Base-by-base conservation (phyloP, 768 basidiomycete species). In the Suillus luteus region DNA sequence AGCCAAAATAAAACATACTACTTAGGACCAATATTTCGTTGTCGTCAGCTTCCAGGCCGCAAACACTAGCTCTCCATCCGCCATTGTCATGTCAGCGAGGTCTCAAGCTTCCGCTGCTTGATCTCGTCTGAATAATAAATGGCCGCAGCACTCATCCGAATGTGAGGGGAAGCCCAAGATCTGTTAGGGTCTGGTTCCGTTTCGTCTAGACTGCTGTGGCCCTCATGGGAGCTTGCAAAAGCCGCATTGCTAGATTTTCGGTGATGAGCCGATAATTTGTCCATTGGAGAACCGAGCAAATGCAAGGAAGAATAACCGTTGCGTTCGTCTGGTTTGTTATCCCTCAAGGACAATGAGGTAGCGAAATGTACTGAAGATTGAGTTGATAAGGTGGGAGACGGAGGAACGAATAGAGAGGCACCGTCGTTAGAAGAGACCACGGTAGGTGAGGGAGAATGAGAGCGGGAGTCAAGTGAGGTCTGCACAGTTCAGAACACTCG, bases 311-410 rank as follows among this genome's bases (percentile, higher is more conserved):
- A 76, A 19, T 80, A 65, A 22, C 85, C 90, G 35, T 76, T 79
- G 38, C 75, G 78, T 40, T 82, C 82, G 24, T 89, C 83, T 0
- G 90, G 91, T 46, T 83, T 81, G 69, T 92, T 93, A 51, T 88
- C 85, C 43, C 92, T 85, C 55, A 94, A 72, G 4, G 82, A 81
- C 4, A 86, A 76, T 9, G 86, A 78, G 3, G 84, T 82, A 1
- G 73, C 75, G 64, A 89, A 92, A 40, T 86, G 84, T 0, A 84
- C 81, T 0, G 85, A 85, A 3, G 89, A 90, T 17, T 80, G 82
- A 3, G 81, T 84, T 0, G 92, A 91, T 11, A 91, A 80, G 0
- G 92, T 92, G 1, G 92, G 92, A 0, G 92, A 93, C 0, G 92
- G 91, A 0, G 92, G 92, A 1, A 75, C 73, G 10, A 65, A 63